Base-by-base conservation (phyloP, 805 yeast species). In the Candida ficus region DNA sequence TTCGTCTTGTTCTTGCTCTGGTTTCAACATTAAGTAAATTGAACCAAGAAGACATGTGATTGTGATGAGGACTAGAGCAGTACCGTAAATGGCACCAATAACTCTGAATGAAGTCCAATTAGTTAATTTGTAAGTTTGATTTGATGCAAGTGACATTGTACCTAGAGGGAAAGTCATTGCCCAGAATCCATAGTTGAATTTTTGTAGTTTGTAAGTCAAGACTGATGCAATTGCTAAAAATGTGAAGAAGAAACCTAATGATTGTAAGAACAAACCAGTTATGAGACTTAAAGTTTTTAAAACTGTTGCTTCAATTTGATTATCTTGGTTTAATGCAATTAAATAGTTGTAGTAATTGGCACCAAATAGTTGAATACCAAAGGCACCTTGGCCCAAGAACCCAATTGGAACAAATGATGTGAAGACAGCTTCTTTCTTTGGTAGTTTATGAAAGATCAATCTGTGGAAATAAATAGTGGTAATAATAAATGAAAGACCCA, bases 151-250 rank as follows among this genome's bases (percentile, higher is more conserved):
- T 0, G 82, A 68, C 81, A 85, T 78, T 0, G 95, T 86, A 2
- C 96, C 96, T 51, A 88, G 53, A 4, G 96, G 96, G 80, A 89
- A 89, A 47, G 96, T 84, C 68, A 84, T 75, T 14, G 89, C 79
- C 96, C 96, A 85, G 77, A 78, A 78, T 1, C 75, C 71, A 47
- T 69, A 68, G 22, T 67, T 64, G 63, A 77, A 80, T 25, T 48
- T 40, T 16, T 58, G 60, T n/a, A 33, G 3, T 0, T 70, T 71
- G 26, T 56, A 53, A 17, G 53, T 49, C 1, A 61, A 9, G 2
- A 66, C 60, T 20, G 68, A 56, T 2, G 61, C 34, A 3, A 68
- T 30, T 1, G 78, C 71, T 9, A 71, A 52, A 14, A 70, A 53
- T 0, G 75, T 76, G 57, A 81, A 67, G 56, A 77, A 79, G 49